A percentile compares a stretch with the other conserved stretches of the same genome.
These are phyloP conservation scores for Mycena pura DNA, from an alignment of 768 basidiomycete species.

Conservation along the genomic window DNA sequence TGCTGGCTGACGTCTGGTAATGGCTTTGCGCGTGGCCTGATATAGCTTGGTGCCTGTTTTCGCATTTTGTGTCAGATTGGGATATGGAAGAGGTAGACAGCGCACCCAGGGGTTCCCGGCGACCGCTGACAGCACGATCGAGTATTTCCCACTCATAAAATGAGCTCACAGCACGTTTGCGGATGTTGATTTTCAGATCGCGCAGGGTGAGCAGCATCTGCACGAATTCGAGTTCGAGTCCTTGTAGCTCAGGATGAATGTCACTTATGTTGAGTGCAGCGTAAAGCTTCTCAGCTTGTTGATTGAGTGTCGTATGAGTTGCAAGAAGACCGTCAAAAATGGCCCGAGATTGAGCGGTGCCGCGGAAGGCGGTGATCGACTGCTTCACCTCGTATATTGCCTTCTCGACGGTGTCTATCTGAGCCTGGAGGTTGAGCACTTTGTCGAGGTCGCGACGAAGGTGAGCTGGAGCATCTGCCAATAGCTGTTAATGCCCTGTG, in stretches of 20 bases:
- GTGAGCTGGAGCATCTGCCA: too few relatives aligned
- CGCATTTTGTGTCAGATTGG: background rate
- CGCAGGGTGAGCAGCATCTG: constrained; percentile 39
- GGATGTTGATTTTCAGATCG: constrained; percentile 48
- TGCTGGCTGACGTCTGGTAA: constrained; percentile 37
- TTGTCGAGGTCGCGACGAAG: too few relatives aligned
- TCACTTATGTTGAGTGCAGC: too few relatives aligned
- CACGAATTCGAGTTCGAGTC: constrained; percentile 37
- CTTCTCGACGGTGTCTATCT: too few relatives aligned
- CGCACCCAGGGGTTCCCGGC: constrained; percentile 41
- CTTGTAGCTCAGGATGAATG: constrained; percentile 39
- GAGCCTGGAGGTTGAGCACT: too few relatives aligned
- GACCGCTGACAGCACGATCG: constrained; percentile 40
- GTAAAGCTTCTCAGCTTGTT: too few relatives aligned
- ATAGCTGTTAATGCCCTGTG: too few relatives aligned
- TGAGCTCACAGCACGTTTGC: constrained; percentile 38
- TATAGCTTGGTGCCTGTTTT: constrained; percentile 45
- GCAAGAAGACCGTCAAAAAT: too few relatives aligned
- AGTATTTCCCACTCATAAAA: constrained; percentile 48
- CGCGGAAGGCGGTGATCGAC: too few relatives aligned
- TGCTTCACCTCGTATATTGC: too few relatives aligned
- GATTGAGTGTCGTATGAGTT: too few relatives aligned
- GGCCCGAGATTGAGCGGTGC: too few relatives aligned
- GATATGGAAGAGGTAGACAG: background rate
- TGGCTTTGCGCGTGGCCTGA: constrained; percentile 39